Conservation (phyloP, 2,329 filamentous ascomycete genomes). For the Sarocladium kiliense region DNA sequence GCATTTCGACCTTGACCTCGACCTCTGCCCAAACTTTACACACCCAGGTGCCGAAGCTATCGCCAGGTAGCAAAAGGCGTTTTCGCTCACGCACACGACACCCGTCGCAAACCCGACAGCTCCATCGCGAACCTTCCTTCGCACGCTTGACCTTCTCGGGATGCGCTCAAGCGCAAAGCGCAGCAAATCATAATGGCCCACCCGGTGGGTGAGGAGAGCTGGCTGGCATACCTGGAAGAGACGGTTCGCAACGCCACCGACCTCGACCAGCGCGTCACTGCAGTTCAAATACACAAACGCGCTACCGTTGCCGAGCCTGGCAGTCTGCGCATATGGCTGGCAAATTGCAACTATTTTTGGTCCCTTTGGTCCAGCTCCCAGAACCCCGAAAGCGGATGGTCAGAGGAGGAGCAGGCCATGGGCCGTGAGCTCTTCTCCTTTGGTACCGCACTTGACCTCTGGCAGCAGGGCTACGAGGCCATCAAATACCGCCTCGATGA, state of each 20-base stretch:
- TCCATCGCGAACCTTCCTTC: background rate
- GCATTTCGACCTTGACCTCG: background rate
- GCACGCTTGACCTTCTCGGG: background rate
- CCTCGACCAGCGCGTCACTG: slow-evolving; percentile 61
- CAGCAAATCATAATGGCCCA: slow-evolving; percentile 34
- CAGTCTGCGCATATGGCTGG: slow-evolving; percentile 69
- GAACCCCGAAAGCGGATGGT: slow-evolving; percentile 48
- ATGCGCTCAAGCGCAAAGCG: slow-evolving; percentile 3
- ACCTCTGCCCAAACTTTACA: background rate
- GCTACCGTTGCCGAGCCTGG: slow-evolving; percentile 67
- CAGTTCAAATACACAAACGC: slow-evolving; percentile 67
- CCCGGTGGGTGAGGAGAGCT: slow-evolving; percentile 70
- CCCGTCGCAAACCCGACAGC: background rate
- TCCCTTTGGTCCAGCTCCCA: slow-evolving; percentile 62
- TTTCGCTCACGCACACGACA: background rate
- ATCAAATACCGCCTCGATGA: slow-evolving; percentile 71
- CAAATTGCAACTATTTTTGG: slow-evolving; percentile 75
- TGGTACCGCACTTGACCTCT: slow-evolving; percentile 60
- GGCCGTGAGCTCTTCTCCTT: slow-evolving; percentile 69
- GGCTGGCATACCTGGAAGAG: slow-evolving; percentile 73
- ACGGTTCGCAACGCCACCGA: slow-evolving; percentile 55
- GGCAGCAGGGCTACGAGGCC: slow-evolving; percentile 65
- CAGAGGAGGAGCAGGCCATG: slow-evolving; percentile 63
- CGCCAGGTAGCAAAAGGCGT: background rate
- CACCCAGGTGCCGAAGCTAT: background rate